These are phyloP conservation scores for Oryza meridionalis DNA, from an alignment of 176 grass and related monocot genomes.

Conservation along the genomic window DNA sequence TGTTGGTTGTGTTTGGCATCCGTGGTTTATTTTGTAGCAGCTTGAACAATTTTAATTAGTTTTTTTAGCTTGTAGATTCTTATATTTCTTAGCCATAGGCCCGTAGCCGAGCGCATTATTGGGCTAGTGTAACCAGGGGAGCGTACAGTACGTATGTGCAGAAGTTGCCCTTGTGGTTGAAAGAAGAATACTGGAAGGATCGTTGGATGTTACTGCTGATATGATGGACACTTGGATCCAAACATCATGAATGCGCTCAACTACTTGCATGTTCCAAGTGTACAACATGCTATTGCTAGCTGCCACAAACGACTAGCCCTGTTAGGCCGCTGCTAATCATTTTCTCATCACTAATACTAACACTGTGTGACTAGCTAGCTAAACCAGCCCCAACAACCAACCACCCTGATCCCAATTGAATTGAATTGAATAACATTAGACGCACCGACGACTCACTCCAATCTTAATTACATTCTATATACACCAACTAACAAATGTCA, in stretches of 20 bases:
- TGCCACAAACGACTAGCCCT: not conserved
- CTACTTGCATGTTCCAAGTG: not conserved
- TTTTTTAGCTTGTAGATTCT: not conserved
- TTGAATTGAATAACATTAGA: not conserved
- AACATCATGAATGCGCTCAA: not conserved
- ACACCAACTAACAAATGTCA: too few relatives aligned
- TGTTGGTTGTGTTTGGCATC: too few relatives aligned
- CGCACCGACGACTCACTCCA: not conserved
- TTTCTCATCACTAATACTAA: not conserved
- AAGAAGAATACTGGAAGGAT: not conserved
- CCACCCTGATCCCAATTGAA: not conserved
- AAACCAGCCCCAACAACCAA: not conserved
- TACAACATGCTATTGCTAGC: not conserved
- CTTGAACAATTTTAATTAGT: too few relatives aligned
- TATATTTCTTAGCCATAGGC: not conserved
- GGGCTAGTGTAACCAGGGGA: too few relatives aligned
- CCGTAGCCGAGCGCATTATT: too few relatives aligned
- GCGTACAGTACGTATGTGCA: too few relatives aligned
- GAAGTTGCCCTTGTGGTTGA: not conserved
- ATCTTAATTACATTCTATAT: not conserved
- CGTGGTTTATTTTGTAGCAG: too few relatives aligned
- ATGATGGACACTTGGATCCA: constrained; percentile 1
- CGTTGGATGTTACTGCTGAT: not conserved
- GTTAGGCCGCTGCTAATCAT: too few relatives aligned
- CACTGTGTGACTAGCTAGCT: not conserved